Evolutionary conservation across 169 alveolate species (phyloP).

Genomic region (Eimeria falciformis): DNA sequence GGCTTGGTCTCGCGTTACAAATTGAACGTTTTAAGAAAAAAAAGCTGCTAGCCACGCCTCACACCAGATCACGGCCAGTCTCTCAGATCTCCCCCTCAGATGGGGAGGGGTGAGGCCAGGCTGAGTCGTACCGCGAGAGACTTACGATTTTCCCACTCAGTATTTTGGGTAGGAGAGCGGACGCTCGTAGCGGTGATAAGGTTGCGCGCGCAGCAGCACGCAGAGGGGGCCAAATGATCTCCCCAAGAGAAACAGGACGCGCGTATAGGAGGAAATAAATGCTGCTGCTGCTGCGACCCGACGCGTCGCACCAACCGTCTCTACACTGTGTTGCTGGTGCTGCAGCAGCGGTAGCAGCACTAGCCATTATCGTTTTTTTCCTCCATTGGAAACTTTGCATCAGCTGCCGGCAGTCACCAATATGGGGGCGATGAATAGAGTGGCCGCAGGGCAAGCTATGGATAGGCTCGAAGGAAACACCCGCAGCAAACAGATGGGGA

Average conservation of each 20-base stretch:
- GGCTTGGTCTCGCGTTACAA: too few species aligned
- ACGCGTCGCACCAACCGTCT: too few species aligned
- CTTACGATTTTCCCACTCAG: constrained; percentile 26
- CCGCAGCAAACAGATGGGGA: constrained; percentile 64
- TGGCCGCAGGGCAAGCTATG: neutral
- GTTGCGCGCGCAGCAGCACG: constrained; percentile 26
- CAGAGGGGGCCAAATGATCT: constrained; percentile 45
- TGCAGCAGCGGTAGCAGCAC: constrained; percentile 16
- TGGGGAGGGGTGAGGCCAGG: constrained; percentile 21
- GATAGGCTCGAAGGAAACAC: constrained; percentile 53
- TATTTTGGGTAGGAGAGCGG: constrained; percentile 33
- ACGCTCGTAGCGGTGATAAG: constrained; percentile 9
- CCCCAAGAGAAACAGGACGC: constrained; percentile 49
- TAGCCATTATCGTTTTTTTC: neutral
- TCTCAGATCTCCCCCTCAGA: too few species aligned
- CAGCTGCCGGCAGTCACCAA: too few species aligned
- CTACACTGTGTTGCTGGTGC: neutral
- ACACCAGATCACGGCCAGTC: too few species aligned
- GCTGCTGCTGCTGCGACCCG: constrained; percentile 32
- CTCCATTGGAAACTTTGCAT: too few species aligned
- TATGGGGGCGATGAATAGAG: too few species aligned
- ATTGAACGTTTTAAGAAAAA: too few species aligned
- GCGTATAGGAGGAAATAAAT: constrained; percentile 49
- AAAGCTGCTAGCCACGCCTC: too few species aligned
- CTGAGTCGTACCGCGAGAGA: constrained; percentile 34